These are phyloP conservation scores for Ambrosia trifida DNA, from an alignment of 129 eudicot species.

Conservation along the genomic window DNA sequence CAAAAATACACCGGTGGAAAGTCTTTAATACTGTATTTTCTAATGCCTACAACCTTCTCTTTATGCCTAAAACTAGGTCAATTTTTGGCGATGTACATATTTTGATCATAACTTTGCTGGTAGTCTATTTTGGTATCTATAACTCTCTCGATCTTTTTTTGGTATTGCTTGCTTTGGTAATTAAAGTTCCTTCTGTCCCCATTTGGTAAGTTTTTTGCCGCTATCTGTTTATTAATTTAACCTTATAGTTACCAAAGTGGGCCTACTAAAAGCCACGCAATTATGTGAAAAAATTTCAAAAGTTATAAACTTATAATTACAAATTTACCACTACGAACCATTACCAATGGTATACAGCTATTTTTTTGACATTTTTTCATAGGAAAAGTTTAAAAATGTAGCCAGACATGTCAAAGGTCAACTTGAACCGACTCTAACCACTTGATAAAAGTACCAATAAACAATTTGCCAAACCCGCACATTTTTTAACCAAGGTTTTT, in stretches of 20 bases:
- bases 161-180: neutral
- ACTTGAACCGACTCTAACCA: neutral
- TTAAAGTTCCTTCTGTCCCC: neutral
- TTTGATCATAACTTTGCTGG: neutral
- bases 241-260: neutral
- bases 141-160: neutral
- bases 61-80: neutral
- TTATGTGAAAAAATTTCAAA: neutral
- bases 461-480: neutral
- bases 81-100: neutral
- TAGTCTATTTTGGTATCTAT: neutral
- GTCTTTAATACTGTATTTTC: neutral
- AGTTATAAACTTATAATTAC: neutral
- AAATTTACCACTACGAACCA: neutral
- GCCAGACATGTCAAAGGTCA: neutral
- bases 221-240: neutral
- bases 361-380: neutral
- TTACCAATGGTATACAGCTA: neutral
- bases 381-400: neutral
- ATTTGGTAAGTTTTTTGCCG: conserved; percentile 2
- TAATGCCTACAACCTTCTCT: neutral
- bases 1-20: neutral
- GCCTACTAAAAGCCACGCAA: neutral
- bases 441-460: neutral
- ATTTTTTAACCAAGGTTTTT: neutral